Conservation (phyloP, 495 filamentous ascomycete species). For the Neurospora sublineolata region DNA sequence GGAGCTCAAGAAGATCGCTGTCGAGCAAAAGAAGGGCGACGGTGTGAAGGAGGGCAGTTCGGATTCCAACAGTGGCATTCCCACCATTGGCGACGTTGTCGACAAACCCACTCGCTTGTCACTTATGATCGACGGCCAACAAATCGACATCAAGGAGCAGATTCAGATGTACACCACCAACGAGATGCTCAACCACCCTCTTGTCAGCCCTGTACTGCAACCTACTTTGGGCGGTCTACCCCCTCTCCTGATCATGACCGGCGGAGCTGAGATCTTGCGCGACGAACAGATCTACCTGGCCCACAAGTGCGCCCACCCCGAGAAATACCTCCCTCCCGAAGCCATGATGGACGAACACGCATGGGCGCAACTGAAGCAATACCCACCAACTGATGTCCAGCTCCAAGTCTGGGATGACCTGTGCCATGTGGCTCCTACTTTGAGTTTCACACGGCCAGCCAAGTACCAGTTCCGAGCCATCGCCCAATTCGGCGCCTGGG, state of each 20-base stretch:
- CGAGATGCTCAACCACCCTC: constrained; percentile 69
- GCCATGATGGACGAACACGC: constrained; percentile 50
- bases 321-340: constrained; percentile 57
- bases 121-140: constrained; percentile 56
- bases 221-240: constrained; percentile 80
- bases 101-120: constrained; percentile 40
- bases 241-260: constrained; percentile 72
- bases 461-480: constrained; percentile 85
- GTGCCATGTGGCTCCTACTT: constrained; percentile 81
- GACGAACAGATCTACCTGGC: constrained; percentile 94
- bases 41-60: constrained; percentile 1
- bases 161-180: constrained; percentile 86
- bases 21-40: constrained; percentile 11
- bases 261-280: constrained; percentile 76
- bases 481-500: constrained; percentile 87
- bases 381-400: constrained; percentile 78
- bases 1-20: constrained; percentile 26
- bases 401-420: constrained; percentile 94
- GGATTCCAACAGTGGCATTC: constrained; percentile 3
- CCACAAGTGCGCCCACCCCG: constrained; percentile 81
- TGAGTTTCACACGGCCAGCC: constrained; percentile 86
- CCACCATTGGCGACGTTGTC: constrained; percentile 16
- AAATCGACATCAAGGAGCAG: constrained; percentile 72
- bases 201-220: constrained; percentile 81
- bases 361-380: constrained; percentile 50